Evolutionary conservation across 2,329 filamentous ascomycete genomes (phyloP).

Genomic region (Periconia sp.): DNA sequence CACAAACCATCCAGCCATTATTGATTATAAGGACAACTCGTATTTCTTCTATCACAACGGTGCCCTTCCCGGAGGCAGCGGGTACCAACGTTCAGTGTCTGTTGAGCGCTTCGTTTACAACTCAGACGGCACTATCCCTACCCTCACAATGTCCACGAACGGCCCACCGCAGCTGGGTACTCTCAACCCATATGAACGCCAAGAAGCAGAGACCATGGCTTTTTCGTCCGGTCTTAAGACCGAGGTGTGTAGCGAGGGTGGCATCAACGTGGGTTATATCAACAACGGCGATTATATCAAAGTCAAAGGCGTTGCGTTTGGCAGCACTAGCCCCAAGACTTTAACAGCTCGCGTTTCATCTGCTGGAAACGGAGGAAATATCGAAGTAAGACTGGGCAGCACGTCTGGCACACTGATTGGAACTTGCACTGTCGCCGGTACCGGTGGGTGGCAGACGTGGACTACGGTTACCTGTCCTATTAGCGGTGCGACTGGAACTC

Average conservation of each 20-base stretch:
- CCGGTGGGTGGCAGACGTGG: slow-evolving; percentile 14
- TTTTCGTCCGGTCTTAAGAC: slow-evolving; percentile 14
- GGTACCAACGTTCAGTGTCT: slow-evolving; percentile 16
- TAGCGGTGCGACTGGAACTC: slow-evolving; percentile 15
- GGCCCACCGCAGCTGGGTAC: slow-evolving; percentile 17
- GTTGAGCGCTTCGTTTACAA: slow-evolving; percentile 18
- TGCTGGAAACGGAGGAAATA: slow-evolving; percentile 13
- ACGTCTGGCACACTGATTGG: slow-evolving; percentile 14
- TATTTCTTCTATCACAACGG: slow-evolving; percentile 24
- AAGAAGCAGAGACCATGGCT: slow-evolving; percentile 17
- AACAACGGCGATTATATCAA: slow-evolving; percentile 19
- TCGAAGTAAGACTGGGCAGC: slow-evolving; percentile 15
- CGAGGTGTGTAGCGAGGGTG: slow-evolving; percentile 16
- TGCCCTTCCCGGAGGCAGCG: slow-evolving; percentile 16
- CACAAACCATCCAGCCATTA: slow-evolving; percentile 17
- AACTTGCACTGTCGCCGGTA: slow-evolving; percentile 13
- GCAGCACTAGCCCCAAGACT: slow-evolving; percentile 11
- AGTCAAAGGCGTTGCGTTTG: slow-evolving; percentile 17
- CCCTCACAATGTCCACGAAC: slow-evolving; percentile 14
- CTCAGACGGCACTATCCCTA: slow-evolving; percentile 19
- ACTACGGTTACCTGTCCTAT: slow-evolving; percentile 13
- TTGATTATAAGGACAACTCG: slow-evolving; percentile 15
- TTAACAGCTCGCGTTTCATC: slow-evolving; percentile 14
- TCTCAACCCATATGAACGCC: slow-evolving; percentile 12
- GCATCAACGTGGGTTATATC: slow-evolving; percentile 14